Percentiles rank a stretch among this genome's conserved stretches.
phyloP scores from a whole-genome alignment of 1,284 basidiomycete species.

The Termitomyces sp. region DNA sequence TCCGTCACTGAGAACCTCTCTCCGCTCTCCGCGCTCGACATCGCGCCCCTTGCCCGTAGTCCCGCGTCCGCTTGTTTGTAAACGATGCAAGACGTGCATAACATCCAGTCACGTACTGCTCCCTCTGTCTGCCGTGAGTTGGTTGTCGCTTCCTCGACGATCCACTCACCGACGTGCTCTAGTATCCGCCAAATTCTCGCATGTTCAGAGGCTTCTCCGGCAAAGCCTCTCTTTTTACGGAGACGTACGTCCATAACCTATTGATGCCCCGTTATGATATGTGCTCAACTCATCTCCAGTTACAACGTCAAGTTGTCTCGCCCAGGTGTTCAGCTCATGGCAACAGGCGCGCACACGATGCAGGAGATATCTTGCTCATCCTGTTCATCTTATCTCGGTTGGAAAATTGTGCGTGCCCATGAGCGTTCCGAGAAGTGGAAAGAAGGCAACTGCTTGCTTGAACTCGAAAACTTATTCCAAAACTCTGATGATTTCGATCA shows the following conservation, averaged over 20 bases:
- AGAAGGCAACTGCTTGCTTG: slow-evolving; percentile 51
- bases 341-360: slow-evolving; percentile 59
- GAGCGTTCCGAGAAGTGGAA: slow-evolving; percentile 59
- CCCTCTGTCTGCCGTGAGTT: slow-evolving; percentile 37
- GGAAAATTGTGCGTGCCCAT: slow-evolving; percentile 56
- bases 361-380: slow-evolving; percentile 46
- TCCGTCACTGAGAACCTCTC: slow-evolving; percentile 6
- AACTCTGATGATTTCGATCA: slow-evolving; percentile 19
- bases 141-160: neutral
- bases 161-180: neutral
- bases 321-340: slow-evolving; percentile 51
- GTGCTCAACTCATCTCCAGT: slow-evolving; percentile 21
- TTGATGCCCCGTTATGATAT: neutral
- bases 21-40: slow-evolving; percentile 19
- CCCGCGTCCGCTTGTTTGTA: slow-evolving; percentile 38
- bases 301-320: slow-evolving; percentile 37
- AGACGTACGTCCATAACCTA: slow-evolving; percentile 36
- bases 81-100: slow-evolving; percentile 39
- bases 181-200: slow-evolving; percentile 41
- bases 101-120: slow-evolving; percentile 39
- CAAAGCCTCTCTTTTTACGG: slow-evolving; percentile 45
- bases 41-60: slow-evolving; percentile 30
- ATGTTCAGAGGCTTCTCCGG: slow-evolving; percentile 45
- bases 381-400: slow-evolving; percentile 53
- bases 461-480: slow-evolving; percentile 40